phyloP scores from a whole-genome alignment of 2,329 filamentous ascomycete genomes.

The Microcera coccophila region DNA sequence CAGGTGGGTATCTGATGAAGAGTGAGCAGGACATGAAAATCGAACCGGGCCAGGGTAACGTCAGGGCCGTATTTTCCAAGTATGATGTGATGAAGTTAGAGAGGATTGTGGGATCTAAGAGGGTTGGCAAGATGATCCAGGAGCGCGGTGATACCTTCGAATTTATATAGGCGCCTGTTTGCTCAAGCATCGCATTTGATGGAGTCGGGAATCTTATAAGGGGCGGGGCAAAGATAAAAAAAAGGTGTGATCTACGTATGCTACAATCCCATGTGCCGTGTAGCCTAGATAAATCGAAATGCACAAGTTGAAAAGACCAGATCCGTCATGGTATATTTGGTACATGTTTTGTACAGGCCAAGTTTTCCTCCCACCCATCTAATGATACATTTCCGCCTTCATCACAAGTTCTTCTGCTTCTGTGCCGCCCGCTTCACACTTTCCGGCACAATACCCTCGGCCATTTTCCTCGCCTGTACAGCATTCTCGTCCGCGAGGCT shows the following conservation, averaged over 20 bases:
- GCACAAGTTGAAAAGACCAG: not conserved
- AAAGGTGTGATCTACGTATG: no score
- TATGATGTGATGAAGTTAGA: slow-evolving; percentile 90
- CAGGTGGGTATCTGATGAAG: slow-evolving; percentile 61
- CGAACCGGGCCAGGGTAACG: slow-evolving; percentile 56
- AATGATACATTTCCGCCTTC: slow-evolving; percentile 20
- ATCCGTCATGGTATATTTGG: slow-evolving; percentile 25
- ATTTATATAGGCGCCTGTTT: slow-evolving; percentile 73
- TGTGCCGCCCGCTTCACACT: slow-evolving; percentile 21
- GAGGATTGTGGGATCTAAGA: slow-evolving; percentile 75
- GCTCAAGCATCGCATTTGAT: no score
- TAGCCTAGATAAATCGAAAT: no score
- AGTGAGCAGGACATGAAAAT: slow-evolving; percentile 55
- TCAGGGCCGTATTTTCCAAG: slow-evolving; percentile 71
- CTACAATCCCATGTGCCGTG: no score
- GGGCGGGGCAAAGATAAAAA: no score
- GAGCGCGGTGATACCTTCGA: slow-evolving; percentile 91
- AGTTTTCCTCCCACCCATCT: slow-evolving; percentile 11
- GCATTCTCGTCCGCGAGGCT: slow-evolving; percentile 27
- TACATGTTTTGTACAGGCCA: slow-evolving; percentile 30
- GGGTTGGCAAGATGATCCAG: slow-evolving; percentile 77
- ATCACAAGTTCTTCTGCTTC: slow-evolving; percentile 18
- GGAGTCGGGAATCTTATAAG: no score
- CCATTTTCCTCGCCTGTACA: slow-evolving; percentile 32
- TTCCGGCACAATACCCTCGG: slow-evolving; percentile 28